phyloP scores from a whole-genome alignment of 768 basidiomycete species.

The Chalciporus piperatus region DNA sequence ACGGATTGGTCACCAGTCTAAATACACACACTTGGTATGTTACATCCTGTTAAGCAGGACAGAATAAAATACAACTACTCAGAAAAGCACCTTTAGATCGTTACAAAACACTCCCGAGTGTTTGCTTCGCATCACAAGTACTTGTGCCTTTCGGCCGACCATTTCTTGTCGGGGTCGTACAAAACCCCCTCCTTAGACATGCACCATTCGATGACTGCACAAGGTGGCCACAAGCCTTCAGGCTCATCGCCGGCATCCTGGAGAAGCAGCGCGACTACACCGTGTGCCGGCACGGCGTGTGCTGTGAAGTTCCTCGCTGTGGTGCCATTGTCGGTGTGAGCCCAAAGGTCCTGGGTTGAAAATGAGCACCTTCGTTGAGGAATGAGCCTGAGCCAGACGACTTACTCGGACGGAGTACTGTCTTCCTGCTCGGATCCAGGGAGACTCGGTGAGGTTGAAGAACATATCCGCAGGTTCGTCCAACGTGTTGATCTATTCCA shows the following conservation, averaged over 20 bases:
- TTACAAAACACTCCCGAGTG: not conserved
- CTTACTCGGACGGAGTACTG: conserved; percentile 64
- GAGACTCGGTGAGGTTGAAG: conserved; percentile 66
- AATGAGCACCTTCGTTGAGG: not conserved
- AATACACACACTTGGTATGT: not conserved
- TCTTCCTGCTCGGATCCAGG: conserved; percentile 66
- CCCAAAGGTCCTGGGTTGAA: conserved; percentile 59
- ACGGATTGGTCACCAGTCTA: too few relatives aligned
- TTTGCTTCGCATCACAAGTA: not conserved
- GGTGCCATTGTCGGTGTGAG: conserved; percentile 68
- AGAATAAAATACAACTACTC: not conserved
- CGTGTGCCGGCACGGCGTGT: conserved; percentile 57
- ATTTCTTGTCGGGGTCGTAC: conserved; percentile 29
- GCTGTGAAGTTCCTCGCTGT: conserved; percentile 57
- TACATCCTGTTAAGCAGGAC: not conserved
- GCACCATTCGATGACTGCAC: conserved; percentile 57
- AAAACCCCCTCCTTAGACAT: conserved; percentile 55
- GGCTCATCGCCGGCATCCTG: conserved; percentile 70
- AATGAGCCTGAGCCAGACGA: not conserved
- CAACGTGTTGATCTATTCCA: conserved; percentile 54
- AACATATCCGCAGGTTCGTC: conserved; percentile 54
- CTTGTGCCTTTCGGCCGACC: conserved; percentile 16
- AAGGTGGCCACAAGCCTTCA: conserved; percentile 51
- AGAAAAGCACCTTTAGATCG: not conserved
- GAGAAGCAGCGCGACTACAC: conserved; percentile 64